Evolutionary conservation across 768 basidiomycete genomes (phyloP), one percentile per base, ranked within the genome.

Genomic region (Auricularia heimuer): DNA sequence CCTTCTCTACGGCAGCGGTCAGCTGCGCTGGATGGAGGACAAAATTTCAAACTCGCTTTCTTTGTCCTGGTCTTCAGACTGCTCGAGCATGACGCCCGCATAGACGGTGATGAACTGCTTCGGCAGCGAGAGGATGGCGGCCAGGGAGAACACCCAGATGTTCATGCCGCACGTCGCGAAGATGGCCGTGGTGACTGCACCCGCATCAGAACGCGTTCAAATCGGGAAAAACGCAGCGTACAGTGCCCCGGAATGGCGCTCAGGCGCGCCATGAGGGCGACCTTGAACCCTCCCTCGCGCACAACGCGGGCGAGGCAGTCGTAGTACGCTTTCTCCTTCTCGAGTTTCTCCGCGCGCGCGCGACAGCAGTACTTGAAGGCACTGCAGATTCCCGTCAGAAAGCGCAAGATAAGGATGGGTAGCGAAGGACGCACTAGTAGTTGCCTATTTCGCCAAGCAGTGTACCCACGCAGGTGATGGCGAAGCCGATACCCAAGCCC

Each of bases 81-180:
- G 77, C 67, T 88, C 83, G n/a, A 92, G 73, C 35, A 90, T 79
- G 36, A 91, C 92, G 42, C 94, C 94, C 16, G 95, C 82, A 71
- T 97, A 97, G 12, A 97, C 94, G 7, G 89, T 91, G 68, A 93
- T 83, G 69, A 97, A 88, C 73, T 97, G 94, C 72, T 95, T 95
- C 6, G 94, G 94, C 71, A 93, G 75, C 21, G 92, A 91, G 18
- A 94, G 77, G 69, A 94, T 75, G 3, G 93, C 89, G 29, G 94
- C 93, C 6, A 91, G 66, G 62, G 83, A 78, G 75, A 95, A 97
- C 35, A 85, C 80, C 70, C 85, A 77, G 68, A 94, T 87, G 65
- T 79, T 78, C 88, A 96, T 92, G 44, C 94, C 94, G 72, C 92
- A 94, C 3, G 93, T 87, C 2, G 92, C 84, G 72, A 95, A 94